Conservation (phyloP, 495 filamentous ascomycete genomes). For the Cercophora newfieldiana region DNA sequence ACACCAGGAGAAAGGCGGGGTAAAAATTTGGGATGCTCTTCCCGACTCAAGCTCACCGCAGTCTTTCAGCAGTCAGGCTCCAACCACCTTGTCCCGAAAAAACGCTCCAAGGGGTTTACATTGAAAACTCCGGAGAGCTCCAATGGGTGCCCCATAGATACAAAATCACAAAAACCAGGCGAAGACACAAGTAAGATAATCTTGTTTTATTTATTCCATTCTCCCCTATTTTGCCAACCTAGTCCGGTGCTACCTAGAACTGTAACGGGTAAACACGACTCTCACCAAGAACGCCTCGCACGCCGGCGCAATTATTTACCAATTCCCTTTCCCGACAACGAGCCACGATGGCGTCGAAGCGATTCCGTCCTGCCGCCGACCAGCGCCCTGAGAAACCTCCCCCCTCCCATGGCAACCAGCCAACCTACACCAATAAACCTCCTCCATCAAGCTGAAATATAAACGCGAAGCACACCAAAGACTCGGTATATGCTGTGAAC, state of each 20-base stretch:
- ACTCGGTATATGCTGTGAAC: neutral
- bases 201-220: conserved; percentile 8
- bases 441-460: neutral
- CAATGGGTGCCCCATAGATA: too few species aligned
- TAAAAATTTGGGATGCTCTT: too few species aligned
- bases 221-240: conserved; percentile 3
- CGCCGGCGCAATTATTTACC: neutral
- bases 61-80: too few species aligned
- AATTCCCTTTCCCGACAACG: neutral
- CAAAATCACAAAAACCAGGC: too few species aligned
- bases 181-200: neutral
- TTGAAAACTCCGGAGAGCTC: too few species aligned
- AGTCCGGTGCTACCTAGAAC: neutral
- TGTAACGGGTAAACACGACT: neutral
- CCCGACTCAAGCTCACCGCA: too few species aligned
- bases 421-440: neutral
- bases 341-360: neutral
- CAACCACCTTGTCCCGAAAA: too few species aligned
- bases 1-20: too few species aligned
- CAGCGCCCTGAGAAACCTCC: neutral
- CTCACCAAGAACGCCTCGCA: neutral
- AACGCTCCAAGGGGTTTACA: too few species aligned
- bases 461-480: neutral
- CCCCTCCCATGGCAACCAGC: neutral
- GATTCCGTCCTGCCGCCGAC: neutral